phyloP scores from a whole-genome alignment of 2,329 filamentous ascomycete species.

The Fusarium musae region DNA sequence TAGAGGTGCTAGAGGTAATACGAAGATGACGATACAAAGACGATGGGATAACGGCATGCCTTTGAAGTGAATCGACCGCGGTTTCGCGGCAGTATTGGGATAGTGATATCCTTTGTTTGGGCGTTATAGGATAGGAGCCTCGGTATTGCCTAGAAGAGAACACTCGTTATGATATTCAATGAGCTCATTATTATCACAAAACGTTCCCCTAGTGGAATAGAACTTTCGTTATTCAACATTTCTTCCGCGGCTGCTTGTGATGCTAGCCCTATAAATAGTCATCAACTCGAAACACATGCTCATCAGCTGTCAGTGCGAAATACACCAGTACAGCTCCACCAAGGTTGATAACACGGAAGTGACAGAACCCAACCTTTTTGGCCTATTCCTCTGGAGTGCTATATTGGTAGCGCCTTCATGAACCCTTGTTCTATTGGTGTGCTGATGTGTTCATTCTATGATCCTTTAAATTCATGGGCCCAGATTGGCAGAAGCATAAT shows the following conservation, averaged over 20 bases:
- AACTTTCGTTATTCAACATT: not conserved
- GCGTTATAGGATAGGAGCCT: constrained; percentile 39
- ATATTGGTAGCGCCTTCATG: not conserved
- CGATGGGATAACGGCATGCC: constrained; percentile 17
- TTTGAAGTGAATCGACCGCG: constrained; percentile 17
- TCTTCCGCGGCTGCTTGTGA: not conserved
- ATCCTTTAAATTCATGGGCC: not conserved
- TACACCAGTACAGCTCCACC: not conserved
- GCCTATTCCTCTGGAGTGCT: not conserved
- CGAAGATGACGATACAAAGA: constrained; percentile 10
- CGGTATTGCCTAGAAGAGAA: constrained; percentile 16
- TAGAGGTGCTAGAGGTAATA: constrained; percentile 5
- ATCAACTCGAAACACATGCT: not conserved
- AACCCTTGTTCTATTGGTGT: not conserved
- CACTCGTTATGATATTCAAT: constrained; percentile 29
- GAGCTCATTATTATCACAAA: constrained; percentile 2
- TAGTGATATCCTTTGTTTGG: constrained; percentile 26
- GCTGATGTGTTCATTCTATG: not conserved
- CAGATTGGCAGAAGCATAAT: not conserved
- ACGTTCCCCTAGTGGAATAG: not conserved
- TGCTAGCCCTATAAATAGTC: not conserved
- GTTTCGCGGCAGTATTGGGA: constrained; percentile 11
- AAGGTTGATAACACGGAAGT: not conserved
- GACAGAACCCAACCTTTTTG: not conserved
- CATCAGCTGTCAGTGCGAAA: not conserved